A percentile compares a stretch with the other conserved stretches of the same genome.
These are phyloP conservation scores for Ophiostoma himal-ulmi DNA, from an alignment of 2,329 filamentous ascomycete genomes.

Conservation along the genomic window DNA sequence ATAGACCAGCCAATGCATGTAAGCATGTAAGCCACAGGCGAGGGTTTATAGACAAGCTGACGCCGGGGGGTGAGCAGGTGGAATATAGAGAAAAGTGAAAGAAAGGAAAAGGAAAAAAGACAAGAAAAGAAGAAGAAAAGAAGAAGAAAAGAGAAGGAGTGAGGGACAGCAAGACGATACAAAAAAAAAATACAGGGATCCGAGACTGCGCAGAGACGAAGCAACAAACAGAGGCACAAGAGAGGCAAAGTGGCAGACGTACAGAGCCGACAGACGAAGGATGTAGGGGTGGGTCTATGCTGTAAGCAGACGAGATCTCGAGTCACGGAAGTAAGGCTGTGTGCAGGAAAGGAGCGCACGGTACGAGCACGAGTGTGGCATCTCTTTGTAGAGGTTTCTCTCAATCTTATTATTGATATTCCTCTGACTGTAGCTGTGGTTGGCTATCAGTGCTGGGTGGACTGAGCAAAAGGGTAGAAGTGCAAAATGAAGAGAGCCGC, in stretches of 20 bases:
- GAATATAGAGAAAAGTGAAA: not conserved
- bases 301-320: no score
- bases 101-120: not conserved
- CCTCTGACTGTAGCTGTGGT: not conserved
- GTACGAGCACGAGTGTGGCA: no score
- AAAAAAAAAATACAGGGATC: not conserved
- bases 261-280: not conserved
- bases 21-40: not conserved
- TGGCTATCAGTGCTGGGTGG: not conserved
- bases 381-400: no score
- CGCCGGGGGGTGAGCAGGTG: not conserved
- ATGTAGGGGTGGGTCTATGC: slow-evolving; percentile 3
- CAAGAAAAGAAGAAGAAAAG: not conserved
- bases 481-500: no score
- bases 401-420: no score
- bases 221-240: not conserved
- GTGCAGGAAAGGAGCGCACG: no score
- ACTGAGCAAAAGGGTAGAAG: not conserved
- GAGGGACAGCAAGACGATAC: not conserved
- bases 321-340: no score
- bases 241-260: not conserved
- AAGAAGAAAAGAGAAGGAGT: not conserved
- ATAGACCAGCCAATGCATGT: not conserved
- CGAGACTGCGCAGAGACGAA: not conserved
- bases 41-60: not conserved